Conservation (phyloP, 345 rosid species). For the Lepidium sativum region DNA sequence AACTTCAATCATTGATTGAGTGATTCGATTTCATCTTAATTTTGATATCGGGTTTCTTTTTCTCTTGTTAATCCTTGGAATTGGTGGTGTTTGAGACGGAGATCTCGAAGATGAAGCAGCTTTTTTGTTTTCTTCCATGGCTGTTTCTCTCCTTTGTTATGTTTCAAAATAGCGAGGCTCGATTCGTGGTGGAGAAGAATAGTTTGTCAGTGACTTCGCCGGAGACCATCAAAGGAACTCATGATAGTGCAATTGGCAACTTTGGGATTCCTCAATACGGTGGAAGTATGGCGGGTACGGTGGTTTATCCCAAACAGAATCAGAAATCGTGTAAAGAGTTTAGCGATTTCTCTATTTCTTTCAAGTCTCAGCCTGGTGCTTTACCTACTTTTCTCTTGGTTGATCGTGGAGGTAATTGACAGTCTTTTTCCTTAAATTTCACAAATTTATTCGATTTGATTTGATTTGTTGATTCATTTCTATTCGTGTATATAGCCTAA, state of each 20-base stretch:
- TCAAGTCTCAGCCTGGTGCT: constrained; percentile 66
- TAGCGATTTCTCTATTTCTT: constrained; percentile 52
- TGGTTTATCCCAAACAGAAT: constrained; percentile 62
- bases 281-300: constrained; percentile 95
- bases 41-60: not conserved
- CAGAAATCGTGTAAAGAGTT: constrained; percentile 68
- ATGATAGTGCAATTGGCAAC: constrained; percentile 94
- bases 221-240: constrained; percentile 74
- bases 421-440: not conserved
- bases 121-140: constrained; percentile 35
- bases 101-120: constrained; percentile 28
- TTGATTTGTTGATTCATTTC: constrained; percentile 31
- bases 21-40: not conserved
- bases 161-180: constrained; percentile 17
- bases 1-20: not conserved
- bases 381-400: constrained; percentile 74
- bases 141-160: not conserved
- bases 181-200: constrained; percentile 97
- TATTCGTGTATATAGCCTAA: constrained; percentile 13
- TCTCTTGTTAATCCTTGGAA: not conserved
- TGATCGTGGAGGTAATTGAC: constrained; percentile 79
- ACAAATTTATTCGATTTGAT: not conserved
- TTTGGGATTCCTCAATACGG: constrained; percentile 99
- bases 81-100: constrained; percentile 3
- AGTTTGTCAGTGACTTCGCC: constrained; percentile 82